These are phyloP conservation scores for Orobanche coerulescens DNA, from an alignment of 257 asterid species.

Conservation along the genomic window DNA sequence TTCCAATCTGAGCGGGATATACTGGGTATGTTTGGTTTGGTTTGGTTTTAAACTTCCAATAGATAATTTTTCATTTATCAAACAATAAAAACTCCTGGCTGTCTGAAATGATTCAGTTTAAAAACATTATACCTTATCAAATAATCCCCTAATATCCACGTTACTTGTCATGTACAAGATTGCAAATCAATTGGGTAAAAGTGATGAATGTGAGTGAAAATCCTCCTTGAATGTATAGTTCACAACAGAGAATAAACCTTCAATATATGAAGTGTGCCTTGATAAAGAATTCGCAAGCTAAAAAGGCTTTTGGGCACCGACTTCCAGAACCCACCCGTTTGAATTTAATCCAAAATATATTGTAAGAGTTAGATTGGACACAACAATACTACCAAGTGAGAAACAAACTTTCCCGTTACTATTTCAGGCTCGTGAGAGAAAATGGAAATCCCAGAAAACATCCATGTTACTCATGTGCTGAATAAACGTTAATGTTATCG, in stretches of 20 bases:
- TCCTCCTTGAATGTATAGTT: not conserved
- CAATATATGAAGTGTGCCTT: too few relatives aligned
- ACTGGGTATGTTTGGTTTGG: too few relatives aligned
- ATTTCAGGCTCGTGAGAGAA: not conserved
- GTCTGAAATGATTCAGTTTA: too few relatives aligned
- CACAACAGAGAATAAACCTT: not conserved
- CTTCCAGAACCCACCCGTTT: slow-evolving; percentile 1
- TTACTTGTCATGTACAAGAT: slow-evolving; percentile 1
- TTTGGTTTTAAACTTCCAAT: too few relatives aligned
- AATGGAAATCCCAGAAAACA: not conserved
- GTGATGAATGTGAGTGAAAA: slow-evolving; percentile 12
- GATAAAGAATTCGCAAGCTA: too few relatives aligned
- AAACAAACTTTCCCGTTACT: not conserved
- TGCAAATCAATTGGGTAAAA: slow-evolving; percentile 7
- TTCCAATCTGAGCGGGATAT: too few relatives aligned
- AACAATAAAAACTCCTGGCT: too few relatives aligned
- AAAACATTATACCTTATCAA: too few relatives aligned
- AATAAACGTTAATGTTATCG: slow-evolving; percentile 6
- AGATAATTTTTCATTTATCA: too few relatives aligned
- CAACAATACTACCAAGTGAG: not conserved
- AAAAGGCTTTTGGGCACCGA: slow-evolving; percentile 5
- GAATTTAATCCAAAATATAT: not conserved
- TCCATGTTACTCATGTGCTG: not conserved
- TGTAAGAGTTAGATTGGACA: not conserved
- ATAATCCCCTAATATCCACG: too few relatives aligned